Evolutionary conservation across 2,329 filamentous ascomycete genomes (phyloP), one percentile per base, ranked within the genome.

Genomic region (Orbilia brochopaga): DNA sequence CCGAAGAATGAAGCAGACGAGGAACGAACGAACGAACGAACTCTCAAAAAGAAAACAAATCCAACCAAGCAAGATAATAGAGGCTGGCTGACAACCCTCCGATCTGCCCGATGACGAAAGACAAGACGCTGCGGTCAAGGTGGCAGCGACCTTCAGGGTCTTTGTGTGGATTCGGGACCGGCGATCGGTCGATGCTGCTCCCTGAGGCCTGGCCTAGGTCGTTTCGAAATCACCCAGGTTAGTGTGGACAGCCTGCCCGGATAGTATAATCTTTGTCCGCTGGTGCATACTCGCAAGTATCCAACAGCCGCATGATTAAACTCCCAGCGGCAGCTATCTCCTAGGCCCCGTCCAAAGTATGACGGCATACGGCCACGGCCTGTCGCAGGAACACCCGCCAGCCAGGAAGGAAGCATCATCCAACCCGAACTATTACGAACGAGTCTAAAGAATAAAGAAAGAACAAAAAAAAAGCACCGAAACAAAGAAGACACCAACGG

Each of bases 121-220:
- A 52, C 67, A 72, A 72, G 67, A 72, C 46, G 27, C 60, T 58
- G 50, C 59, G 54, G 55, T 52, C 60, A 72, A 72, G 67, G 60
- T 72, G 67, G 67, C 67, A 72, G 67, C 56, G 67, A 72, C 52
- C 55, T 72, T 72, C 67, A 72, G 67, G 67, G 67, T 72, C 67
- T 72, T 61, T 48, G 48, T 65, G 54, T 72, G 67, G 67, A 65
- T 72, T 65, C n/a, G 67, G 67, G 60, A 53, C 67, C 60, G 60
- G 42, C 60, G 67, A 72, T 72, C 60, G 60, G 60, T 32, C 50
- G 50, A 61, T 72, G 56, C 60, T 65, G 24, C 58, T 55, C 66
- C 66, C 46, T 64, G 66, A 55, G 66, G 40, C 53, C 48, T 35
- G 37, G 24, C 54, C 60, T 56, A 61, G 60, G 55, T 50, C 67